These are phyloP conservation scores for Kodamaea derodonti DNA, from an alignment of 1,139 yeast genomes.

Conservation along the genomic window DNA sequence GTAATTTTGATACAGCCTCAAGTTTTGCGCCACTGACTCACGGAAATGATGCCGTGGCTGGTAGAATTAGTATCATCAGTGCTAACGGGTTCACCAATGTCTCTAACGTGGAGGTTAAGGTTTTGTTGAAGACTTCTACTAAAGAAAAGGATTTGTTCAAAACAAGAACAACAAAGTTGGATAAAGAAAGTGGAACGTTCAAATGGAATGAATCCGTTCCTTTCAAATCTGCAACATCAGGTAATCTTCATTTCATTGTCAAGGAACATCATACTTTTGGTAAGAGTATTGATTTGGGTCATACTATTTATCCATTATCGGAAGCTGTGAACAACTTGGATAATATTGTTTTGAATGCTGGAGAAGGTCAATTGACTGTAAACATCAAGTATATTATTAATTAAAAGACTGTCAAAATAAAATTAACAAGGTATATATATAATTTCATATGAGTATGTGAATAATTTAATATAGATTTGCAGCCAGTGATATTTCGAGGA, in stretches of 20 bases:
- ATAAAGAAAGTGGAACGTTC: slow-evolving; percentile 38
- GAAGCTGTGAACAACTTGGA: slow-evolving; percentile 35
- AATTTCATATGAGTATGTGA: not conserved
- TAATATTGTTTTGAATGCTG: slow-evolving; percentile 24
- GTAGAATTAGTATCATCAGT: slow-evolving; percentile 49
- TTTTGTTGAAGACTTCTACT: slow-evolving; percentile 46
- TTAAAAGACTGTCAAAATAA: too few relatives aligned
- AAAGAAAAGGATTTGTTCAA: slow-evolving; percentile 59
- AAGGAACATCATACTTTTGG: slow-evolving; percentile 74
- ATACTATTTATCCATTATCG: slow-evolving; percentile 40
- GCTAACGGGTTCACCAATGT: slow-evolving; percentile 27
- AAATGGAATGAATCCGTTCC: slow-evolving; percentile 64
- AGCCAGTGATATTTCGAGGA: too few relatives aligned
- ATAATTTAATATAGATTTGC: not conserved
- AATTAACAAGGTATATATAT: too few relatives aligned
- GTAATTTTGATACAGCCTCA: slow-evolving; percentile 26
- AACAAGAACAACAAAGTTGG: slow-evolving; percentile 57
- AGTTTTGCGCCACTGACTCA: slow-evolving; percentile 38
- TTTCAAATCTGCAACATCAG: slow-evolving; percentile 63
- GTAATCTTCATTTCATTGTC: slow-evolving; percentile 55
- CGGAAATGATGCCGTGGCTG: slow-evolving; percentile 40
- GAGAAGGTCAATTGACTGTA: slow-evolving; percentile 28
- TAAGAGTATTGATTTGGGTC: slow-evolving; percentile 62
- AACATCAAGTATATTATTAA: slow-evolving; percentile 22
- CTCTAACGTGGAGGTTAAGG: slow-evolving; percentile 45